phyloP scores from a whole-genome alignment of 2,329 filamentous ascomycete genomes.

The Myriangium duriaei region DNA sequence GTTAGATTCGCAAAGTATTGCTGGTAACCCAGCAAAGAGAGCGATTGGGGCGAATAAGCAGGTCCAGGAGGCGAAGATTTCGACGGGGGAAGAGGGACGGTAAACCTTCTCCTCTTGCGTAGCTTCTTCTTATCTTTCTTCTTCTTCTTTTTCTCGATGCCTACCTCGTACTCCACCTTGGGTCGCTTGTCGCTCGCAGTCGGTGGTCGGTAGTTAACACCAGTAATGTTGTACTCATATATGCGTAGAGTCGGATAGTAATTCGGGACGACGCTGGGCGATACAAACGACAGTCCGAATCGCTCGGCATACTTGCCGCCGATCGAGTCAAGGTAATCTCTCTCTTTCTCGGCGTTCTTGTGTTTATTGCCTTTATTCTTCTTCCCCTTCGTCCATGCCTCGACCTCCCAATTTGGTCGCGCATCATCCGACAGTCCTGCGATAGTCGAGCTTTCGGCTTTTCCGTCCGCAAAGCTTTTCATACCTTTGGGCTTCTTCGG shows the following conservation, averaged over 20 bases:
- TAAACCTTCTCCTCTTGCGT: slow-evolving; percentile 42
- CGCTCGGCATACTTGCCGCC: slow-evolving; percentile 75
- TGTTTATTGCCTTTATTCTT: slow-evolving; percentile 27
- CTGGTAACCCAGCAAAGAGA: slow-evolving; percentile 67
- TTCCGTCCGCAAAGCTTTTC: background rate
- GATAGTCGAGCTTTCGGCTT: background rate
- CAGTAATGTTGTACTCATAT: slow-evolving; percentile 85
- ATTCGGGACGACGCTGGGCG: slow-evolving; percentile 64
- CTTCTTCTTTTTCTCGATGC: slow-evolving; percentile 19
- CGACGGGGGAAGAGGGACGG: slow-evolving; percentile 56
- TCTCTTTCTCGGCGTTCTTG: slow-evolving; percentile 15
- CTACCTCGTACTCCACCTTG: slow-evolving; percentile 2
- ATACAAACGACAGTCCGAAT: slow-evolving; percentile 68
- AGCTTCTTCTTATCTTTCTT: slow-evolving; percentile 41
- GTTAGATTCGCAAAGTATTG: slow-evolving; percentile 97
- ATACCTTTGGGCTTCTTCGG: slow-evolving; percentile 34
- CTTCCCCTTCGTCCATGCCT: slow-evolving; percentile 32
- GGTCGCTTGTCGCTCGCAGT: slow-evolving; percentile 18
- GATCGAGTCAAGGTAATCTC: slow-evolving; percentile 44
- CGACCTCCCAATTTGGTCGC: slow-evolving; percentile 12
- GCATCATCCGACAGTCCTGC: slow-evolving; percentile 10
- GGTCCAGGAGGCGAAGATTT: slow-evolving; percentile 67
- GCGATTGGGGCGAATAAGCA: slow-evolving; percentile 73
- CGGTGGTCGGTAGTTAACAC: slow-evolving; percentile 42
- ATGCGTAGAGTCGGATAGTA: slow-evolving; percentile 82